These are phyloP conservation scores for Zymoseptoria brevis DNA, from an alignment of 2,329 filamentous ascomycete genomes.

Conservation along the genomic window DNA sequence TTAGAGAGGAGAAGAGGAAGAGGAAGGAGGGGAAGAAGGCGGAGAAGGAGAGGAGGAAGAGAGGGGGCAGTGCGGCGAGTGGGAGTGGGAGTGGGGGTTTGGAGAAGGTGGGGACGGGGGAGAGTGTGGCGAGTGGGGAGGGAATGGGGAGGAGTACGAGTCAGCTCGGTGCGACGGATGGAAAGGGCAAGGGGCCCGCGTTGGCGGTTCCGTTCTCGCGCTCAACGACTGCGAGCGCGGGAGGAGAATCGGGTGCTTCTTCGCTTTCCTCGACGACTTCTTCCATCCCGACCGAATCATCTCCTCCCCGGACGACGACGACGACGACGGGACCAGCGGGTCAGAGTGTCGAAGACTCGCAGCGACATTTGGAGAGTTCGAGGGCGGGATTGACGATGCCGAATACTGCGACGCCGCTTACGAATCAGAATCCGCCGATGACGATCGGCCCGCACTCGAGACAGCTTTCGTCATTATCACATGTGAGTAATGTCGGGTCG, in stretches of 20 bases:
- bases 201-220: no score
- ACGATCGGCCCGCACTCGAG: not conserved
- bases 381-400: constrained; percentile 24
- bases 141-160: no score
- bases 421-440: not conserved
- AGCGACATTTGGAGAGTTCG: constrained; percentile 40
- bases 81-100: constrained; percentile 49
- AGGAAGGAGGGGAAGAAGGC: constrained; percentile 65
- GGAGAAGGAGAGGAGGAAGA: constrained; percentile 61
- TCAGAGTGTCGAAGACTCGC: constrained; percentile 28
- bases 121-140: no score
- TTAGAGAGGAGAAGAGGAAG: constrained; percentile 75
- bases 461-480: not conserved
- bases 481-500: not conserved
- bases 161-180: no score
- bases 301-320: constrained; percentile 7
- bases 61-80: constrained; percentile 27
- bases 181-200: constrained; percentile 39
- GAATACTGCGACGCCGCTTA: not conserved
- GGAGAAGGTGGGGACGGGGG: constrained; percentile 28
- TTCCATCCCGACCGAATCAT: not conserved
- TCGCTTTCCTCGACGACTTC: constrained; percentile 18
- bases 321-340: not conserved
- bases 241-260: constrained; percentile 18
- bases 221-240: no score